Evolutionary conservation across 2,329 filamentous ascomycete genomes (phyloP), one percentile per base, ranked within the genome.

Genomic region (Exophiala lecanii-corni): DNA sequence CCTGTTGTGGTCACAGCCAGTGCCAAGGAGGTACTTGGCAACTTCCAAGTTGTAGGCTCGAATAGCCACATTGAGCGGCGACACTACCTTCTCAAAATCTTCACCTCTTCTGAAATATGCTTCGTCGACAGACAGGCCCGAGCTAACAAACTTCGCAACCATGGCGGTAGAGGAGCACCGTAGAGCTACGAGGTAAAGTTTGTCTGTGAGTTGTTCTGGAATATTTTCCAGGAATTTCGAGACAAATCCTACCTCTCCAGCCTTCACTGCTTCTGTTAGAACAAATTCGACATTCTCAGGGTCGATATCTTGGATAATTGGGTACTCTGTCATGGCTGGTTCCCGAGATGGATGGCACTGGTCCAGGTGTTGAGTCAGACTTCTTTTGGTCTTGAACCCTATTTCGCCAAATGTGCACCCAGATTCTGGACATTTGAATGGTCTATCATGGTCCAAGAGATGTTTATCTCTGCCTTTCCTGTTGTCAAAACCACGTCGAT

Each of bases 351-450:
- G 25, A 28, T 28, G 25, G 25, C 25, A 28, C n/a, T 28, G 25
- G n/a, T 28, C 25, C 25, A 28, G 9, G n/a, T 28, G 25, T 28
- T 28, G 25, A 28, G 25, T n/a, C n/a, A 28, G 25, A 28, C n/a
- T 28, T 9, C n/a, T 9, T n/a, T 28, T n/a, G n/a, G 25, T 9
- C n/a, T 28, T 28, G n/a, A 28, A 28, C n/a, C 25, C 25, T 9
- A 28, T 28, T 28, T 28, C 25, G n/a, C 25, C 25, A 28, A 28
- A 28, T 9, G 25, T 28, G n/a, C 25, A 28, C 9, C 25, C 25
- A 28, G 25, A 65, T 16, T 62, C 64, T 34, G 62, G 62, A 13
- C 53, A 59, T 0, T 65, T 64, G 15, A 34, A 34, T 34, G 31
- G 31, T 15, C 31, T 34, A 9, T 34, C 12, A 13, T 34, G 16